Percentiles rank a stretch among this genome's conserved stretches.
Evolutionary conservation across 441 rosid genomes (phyloP).

Genomic region (Aquilaria agallochum): DNA sequence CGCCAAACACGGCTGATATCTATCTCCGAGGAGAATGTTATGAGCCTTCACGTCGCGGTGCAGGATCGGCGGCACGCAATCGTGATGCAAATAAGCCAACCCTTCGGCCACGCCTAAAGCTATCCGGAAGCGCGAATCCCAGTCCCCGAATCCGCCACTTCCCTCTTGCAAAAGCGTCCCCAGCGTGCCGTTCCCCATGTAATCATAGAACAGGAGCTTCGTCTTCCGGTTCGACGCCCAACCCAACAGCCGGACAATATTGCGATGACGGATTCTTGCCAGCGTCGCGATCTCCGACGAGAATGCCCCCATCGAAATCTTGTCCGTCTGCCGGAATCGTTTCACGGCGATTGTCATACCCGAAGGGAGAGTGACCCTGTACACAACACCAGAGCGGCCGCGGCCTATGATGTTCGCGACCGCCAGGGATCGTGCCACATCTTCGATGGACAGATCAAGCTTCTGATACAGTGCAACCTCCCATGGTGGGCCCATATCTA

Average conservation of each 20-base stretch:
- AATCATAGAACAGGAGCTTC: conserved; percentile 67
- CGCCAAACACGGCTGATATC: conserved; percentile 65
- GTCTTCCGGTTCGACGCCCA: conserved; percentile 76
- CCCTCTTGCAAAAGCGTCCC: conserved; percentile 55
- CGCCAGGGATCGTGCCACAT: conserved; percentile 44
- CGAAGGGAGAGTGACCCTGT: conserved; percentile 47
- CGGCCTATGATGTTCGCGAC: conserved; percentile 63
- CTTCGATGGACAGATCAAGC: conserved; percentile 70
- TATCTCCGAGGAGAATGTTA: conserved; percentile 70
- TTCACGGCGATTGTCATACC: conserved; percentile 63
- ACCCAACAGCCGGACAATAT: conserved; percentile 75
- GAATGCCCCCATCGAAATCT: conserved; percentile 54
- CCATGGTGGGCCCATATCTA: conserved; percentile 76
- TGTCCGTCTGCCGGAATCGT: conserved; percentile 51
- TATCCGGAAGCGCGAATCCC: conserved; percentile 72
- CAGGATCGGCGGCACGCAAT: conserved; percentile 75
- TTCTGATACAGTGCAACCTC: conserved; percentile 81
- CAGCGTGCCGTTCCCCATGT: conserved; percentile 63
- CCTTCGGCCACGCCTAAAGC: conserved; percentile 83
- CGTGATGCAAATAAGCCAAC: conserved; percentile 81
- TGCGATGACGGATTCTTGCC: conserved; percentile 79
- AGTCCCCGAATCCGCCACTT: conserved; percentile 32
- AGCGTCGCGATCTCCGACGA: conserved; percentile 75
- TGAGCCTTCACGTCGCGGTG: conserved; percentile 88
- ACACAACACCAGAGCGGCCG: conserved; percentile 83